Base-by-base conservation (phyloP, 2,329 filamentous ascomycete species). In the Botryotinia convoluta region DNA sequence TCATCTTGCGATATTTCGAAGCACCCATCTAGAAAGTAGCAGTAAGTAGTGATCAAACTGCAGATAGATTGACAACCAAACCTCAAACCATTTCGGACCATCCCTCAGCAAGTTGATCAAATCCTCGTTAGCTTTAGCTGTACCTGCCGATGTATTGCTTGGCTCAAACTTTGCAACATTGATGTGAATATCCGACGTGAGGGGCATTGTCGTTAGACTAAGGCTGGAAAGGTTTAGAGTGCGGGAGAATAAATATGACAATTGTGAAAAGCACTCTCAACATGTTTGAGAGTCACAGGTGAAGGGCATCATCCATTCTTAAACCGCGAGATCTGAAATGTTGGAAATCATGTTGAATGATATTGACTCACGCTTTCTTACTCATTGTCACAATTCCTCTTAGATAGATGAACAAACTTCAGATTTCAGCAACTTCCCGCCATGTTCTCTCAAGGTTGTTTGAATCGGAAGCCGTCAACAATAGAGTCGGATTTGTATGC, bases 1-100 rank as follows among this genome's bases (percentile, higher is more conserved):
- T 82, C 84, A 89, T 86, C 75, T 86, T 82, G 6, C 88, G 84
- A 77, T 88, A 89, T 76, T 84, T 85, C 22, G 83, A 81, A 12
- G 86, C 86, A 14, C 87, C 87, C 54, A 88, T 83, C 84, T 87
- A 9, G n/a, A 12, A 59, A 71, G 10, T 5, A 12, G 7, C 7
- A 39, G 14, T 73, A 42, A 74, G 73, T 42, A n/a, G 65, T 16
- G 32, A 14, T 44, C 12, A 12, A 42, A 22, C 32, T 18, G 22
- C 18, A 44, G 20, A 51, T 51, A 44, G n/a, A 14, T 35, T 60
- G 44, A 26, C 18, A 35, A n/a, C 64, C 76, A 65, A 77, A 86
- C 86, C 78, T 88, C 84, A 59, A 83, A 87, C 87, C 87, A 88
- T 75, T 83, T 82, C 5, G 86, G 85, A 0, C 82, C 83, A 29